phyloP scores from a whole-genome alignment of 192 early-diverging fungal genomes.

The Backusella sp. region DNA sequence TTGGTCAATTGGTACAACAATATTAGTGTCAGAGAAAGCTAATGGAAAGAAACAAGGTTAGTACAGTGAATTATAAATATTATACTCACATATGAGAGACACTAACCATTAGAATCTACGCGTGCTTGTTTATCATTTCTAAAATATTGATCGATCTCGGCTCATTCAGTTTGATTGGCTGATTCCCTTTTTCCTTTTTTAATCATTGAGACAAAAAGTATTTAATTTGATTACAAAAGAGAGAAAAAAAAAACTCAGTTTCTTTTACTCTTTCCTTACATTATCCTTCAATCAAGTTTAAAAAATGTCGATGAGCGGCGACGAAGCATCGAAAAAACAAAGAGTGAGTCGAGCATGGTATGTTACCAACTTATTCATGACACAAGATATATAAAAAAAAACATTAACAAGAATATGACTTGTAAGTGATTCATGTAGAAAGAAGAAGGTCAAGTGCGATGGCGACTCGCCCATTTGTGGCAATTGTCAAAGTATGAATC shows the following conservation, averaged over 20 bases:
- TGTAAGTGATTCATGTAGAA: slow-evolving; percentile 69
- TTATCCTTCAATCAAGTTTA: background rate
- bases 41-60: no score
- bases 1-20: no score
- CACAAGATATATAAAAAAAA: background rate
- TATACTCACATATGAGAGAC: no score
- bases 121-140: no score
- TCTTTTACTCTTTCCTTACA: background rate
- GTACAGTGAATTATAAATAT: no score
- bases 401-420: background rate
- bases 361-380: background rate
- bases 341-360: slow-evolving; percentile 40
- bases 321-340: slow-evolving; percentile 27
- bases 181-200: background rate
- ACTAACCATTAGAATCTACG: no score
- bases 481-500: slow-evolving; percentile 69
- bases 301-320: slow-evolving; percentile 11
- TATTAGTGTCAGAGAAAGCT: no score
- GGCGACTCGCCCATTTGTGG: slow-evolving; percentile 65
- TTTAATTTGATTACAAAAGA: background rate
- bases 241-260: background rate
- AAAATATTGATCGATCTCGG: background rate
- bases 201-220: background rate
- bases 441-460: slow-evolving; percentile 85
- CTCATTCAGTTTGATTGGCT: background rate